These are phyloP conservation scores for Gossypium ekmanianum DNA, from an alignment of 345 rosid species.

Conservation along the genomic window DNA sequence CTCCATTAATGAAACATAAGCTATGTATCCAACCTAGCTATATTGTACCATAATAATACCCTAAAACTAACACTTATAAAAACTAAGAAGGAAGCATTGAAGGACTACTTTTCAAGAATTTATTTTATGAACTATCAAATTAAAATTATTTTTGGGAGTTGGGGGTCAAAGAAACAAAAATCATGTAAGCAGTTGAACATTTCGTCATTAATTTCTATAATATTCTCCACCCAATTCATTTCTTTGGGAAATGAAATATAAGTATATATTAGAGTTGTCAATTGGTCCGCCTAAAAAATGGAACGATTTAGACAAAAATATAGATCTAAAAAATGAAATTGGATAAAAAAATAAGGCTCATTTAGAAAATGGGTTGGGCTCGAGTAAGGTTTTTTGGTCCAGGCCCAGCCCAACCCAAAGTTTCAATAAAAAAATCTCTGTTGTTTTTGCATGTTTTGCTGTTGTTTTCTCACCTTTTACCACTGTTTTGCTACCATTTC, in stretches of 20 bases:
- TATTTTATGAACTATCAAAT: neutral
- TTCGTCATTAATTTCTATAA: neutral
- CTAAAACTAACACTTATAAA: neutral
- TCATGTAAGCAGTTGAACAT: neutral
- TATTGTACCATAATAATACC: neutral
- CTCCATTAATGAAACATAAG: neutral
- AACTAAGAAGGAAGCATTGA: neutral
- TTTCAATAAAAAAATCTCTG: too few relatives aligned
- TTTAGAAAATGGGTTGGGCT: too few relatives aligned
- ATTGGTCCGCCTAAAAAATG: fast-evolving
- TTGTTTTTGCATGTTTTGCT: too few relatives aligned
- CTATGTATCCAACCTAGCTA: neutral
- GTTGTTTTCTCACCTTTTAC: too few relatives aligned
- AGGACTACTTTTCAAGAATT: neutral
- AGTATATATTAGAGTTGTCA: too few relatives aligned
- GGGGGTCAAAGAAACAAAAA: neutral
- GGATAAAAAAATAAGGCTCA: too few relatives aligned
- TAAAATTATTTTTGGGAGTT: neutral
- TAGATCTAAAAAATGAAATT: fast-evolving
- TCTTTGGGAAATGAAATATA: neutral
- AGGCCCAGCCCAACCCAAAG: too few relatives aligned
- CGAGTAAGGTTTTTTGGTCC: too few relatives aligned
- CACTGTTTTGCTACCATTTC: too few relatives aligned
- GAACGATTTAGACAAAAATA: fast-evolving
- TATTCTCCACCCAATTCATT: neutral